A percentile compares a stretch with the other conserved stretches of the same genome.
These are phyloP conservation scores for Pleurotus tuber-regium DNA, from an alignment of 768 basidiomycete genomes.

Conservation along the genomic window DNA sequence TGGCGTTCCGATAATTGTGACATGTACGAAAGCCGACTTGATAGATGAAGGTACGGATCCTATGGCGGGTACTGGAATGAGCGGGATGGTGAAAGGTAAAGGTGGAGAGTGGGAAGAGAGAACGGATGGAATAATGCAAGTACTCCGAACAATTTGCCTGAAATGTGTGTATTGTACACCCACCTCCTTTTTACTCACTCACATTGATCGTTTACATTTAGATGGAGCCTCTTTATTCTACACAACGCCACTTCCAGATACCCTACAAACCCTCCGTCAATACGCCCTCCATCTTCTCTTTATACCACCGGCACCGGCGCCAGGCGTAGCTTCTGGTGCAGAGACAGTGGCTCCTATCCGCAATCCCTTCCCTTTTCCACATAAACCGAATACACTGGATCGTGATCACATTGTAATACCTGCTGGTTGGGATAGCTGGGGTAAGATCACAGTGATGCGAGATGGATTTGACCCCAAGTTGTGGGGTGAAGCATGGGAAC, in stretches of 20 bases:
- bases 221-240: slow-evolving; percentile 94
- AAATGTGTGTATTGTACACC: slow-evolving; percentile 55
- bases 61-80: slow-evolving; percentile 79
- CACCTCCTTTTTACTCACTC: not conserved
- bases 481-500: slow-evolving; percentile 81
- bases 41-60: slow-evolving; percentile 82
- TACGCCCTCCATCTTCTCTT: slow-evolving; percentile 84
- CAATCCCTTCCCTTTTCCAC: slow-evolving; percentile 83
- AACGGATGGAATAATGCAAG: slow-evolving; percentile 93
- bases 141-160: slow-evolving; percentile 87
- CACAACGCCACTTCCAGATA: slow-evolving; percentile 77
- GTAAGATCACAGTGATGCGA: slow-evolving; percentile 86
- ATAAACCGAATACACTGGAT: slow-evolving; percentile 90
- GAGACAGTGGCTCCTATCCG: slow-evolving; percentile 67
- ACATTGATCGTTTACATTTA: no score
- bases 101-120: slow-evolving; percentile 94
- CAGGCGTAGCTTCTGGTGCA: slow-evolving; percentile 52
- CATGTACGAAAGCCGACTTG: slow-evolving; percentile 90
- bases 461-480: slow-evolving; percentile 87
- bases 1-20: slow-evolving; percentile 85
- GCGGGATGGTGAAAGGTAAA: slow-evolving; percentile 89
- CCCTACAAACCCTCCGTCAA: slow-evolving; percentile 73
- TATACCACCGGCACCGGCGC: slow-evolving; percentile 72
- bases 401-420: slow-evolving; percentile 91
- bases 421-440: slow-evolving; percentile 98